Evolutionary conservation across 331 rosid genomes (phyloP).

Genomic region (Prunus yedoensis): DNA sequence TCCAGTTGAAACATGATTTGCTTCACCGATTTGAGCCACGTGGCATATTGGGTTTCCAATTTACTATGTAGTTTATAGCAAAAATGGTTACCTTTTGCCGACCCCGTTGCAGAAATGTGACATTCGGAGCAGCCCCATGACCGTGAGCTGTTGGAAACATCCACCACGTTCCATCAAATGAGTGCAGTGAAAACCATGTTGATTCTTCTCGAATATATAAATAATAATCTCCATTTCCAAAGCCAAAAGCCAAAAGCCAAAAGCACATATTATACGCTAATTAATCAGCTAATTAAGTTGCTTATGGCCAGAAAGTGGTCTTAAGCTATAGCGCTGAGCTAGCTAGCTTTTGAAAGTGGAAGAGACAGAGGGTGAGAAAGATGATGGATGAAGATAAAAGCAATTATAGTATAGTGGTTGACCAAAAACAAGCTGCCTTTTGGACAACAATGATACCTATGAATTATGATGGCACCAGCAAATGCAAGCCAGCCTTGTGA

Average conservation of each 20-base stretch:
- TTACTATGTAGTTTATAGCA: neutral
- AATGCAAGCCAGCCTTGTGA: conserved; percentile 16
- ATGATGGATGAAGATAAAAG: conserved; percentile 27
- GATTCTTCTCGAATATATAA: neutral
- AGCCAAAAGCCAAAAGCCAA: neutral
- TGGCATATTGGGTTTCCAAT: neutral
- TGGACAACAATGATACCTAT: conserved; percentile 44
- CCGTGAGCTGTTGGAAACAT: conserved; percentile 28
- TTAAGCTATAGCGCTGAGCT: too few species aligned
- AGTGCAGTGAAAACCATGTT: conserved; percentile 33
- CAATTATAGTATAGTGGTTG: conserved; percentile 44
- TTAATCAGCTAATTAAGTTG: neutral
- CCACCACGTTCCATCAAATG: conserved; percentile 47
- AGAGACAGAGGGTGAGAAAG: neutral
- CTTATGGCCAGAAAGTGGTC: too few species aligned
- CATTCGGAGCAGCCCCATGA: conserved; percentile 26
- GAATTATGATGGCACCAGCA: conserved; percentile 41
- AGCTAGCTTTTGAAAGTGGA: too few species aligned
- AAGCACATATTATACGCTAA: neutral
- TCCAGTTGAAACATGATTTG: conserved; percentile 3
- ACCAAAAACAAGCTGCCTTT: conserved; percentile 40
- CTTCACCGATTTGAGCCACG: conserved; percentile 4
- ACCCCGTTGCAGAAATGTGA: conserved; percentile 32
- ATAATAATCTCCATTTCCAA: neutral
- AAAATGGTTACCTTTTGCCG: conserved; percentile 16